Percentiles rank a stretch among this genome's conserved stretches.
These are phyloP conservation scores for Pseudocercospora crystallina DNA, from an alignment of 2,329 filamentous ascomycete genomes.

Conservation along the genomic window DNA sequence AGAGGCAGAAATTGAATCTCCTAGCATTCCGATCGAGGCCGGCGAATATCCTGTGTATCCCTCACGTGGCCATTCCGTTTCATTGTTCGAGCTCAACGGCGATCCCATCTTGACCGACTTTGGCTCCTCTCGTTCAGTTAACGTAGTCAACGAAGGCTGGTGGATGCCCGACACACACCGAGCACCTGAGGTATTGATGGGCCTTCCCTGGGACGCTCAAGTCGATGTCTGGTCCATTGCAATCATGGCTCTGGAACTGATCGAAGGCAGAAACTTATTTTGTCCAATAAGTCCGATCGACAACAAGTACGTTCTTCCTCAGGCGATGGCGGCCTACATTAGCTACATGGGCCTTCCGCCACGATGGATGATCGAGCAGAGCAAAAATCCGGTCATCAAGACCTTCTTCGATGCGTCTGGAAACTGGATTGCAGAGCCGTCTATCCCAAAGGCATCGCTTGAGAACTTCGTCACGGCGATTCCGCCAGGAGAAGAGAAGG, in stretches of 20 bases:
- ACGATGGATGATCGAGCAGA: slow-evolving; percentile 5
- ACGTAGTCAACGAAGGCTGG: slow-evolving; percentile 17
- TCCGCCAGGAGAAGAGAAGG: slow-evolving; percentile 27
- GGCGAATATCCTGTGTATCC: background rate
- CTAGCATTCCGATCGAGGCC: background rate
- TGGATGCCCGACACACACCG: slow-evolving; percentile 30
- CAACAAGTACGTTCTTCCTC: slow-evolving; percentile 28
- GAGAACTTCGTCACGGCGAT: slow-evolving; percentile 24
- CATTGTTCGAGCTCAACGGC: slow-evolving; percentile 13
- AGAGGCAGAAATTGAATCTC: background rate
- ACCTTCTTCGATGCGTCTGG: slow-evolving; percentile 14
- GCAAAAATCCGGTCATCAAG: background rate
- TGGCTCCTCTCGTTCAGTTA: slow-evolving; percentile 19
- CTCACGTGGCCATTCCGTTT: slow-evolving; percentile 1
- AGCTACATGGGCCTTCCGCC: slow-evolving; percentile 7
- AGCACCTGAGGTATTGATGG: slow-evolving; percentile 28
- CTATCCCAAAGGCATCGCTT: slow-evolving; percentile 20
- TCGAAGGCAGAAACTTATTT: slow-evolving; percentile 32
- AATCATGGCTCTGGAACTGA: slow-evolving; percentile 32
- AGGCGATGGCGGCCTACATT: slow-evolving; percentile 33
- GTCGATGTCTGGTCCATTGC: slow-evolving; percentile 32
- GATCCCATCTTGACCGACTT: slow-evolving; percentile 28
- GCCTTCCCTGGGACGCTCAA: slow-evolving; percentile 25
- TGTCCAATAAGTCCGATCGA: slow-evolving; percentile 28
- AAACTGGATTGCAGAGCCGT: slow-evolving; percentile 25